These are phyloP conservation scores for Aspergillus glaucus DNA, from an alignment of 2,329 filamentous ascomycete genomes.

Conservation along the genomic window DNA sequence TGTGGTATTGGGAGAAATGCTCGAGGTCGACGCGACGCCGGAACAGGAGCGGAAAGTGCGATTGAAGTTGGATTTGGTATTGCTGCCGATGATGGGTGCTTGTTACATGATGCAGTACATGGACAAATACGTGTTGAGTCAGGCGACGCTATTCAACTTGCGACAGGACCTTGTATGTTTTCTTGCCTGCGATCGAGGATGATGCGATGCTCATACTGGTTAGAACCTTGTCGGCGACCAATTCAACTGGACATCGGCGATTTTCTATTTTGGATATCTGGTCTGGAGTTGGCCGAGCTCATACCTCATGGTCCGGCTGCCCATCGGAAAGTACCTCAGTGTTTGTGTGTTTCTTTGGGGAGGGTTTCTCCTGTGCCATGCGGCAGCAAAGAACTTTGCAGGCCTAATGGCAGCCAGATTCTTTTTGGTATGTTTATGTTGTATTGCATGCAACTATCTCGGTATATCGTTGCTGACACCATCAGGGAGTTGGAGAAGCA, in stretches of 20 bases:
- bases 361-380: conserved; percentile 27
- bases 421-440: conserved; percentile 8
- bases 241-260: conserved; percentile 26
- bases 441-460: neutral
- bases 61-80: conserved; percentile 20
- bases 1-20: conserved; percentile 21
- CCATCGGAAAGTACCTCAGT: conserved; percentile 24
- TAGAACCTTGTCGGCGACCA: conserved; percentile 21
- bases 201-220: conserved; percentile 1
- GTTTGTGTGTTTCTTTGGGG: conserved; percentile 29
- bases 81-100: conserved; percentile 23
- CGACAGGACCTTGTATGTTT: conserved; percentile 16
- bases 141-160: conserved; percentile 22
- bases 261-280: conserved; percentile 32
- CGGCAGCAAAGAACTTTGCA: conserved; percentile 20
- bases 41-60: conserved; percentile 19
- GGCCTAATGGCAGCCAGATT: conserved; percentile 34
- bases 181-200: neutral
- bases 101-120: conserved; percentile 26
- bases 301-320: conserved; percentile 29
- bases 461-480: neutral
- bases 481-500: conserved; percentile 22
- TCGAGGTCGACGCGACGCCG: conserved; percentile 18
- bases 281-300: conserved; percentile 36
- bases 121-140: conserved; percentile 27